These are phyloP conservation scores for Coniferiporia weirii DNA, from an alignment of 1,284 basidiomycete genomes.

Conservation along the genomic window DNA sequence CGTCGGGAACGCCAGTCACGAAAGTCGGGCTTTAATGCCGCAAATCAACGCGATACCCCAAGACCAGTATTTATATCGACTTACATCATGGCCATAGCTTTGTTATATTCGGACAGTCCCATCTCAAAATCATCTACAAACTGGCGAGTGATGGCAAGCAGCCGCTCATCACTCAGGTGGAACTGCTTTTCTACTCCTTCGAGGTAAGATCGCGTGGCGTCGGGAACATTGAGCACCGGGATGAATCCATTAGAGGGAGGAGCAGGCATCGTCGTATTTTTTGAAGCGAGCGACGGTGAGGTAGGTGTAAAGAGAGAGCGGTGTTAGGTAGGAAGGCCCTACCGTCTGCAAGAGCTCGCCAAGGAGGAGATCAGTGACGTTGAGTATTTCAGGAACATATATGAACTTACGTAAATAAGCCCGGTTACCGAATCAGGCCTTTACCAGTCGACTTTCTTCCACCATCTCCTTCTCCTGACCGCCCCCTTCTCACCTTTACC, in stretches of 20 bases:
- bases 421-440: neutral
- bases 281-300: neutral
- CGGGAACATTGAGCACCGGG: constrained; percentile 5
- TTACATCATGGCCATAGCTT: constrained; percentile 88
- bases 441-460: neutral
- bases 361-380: no score
- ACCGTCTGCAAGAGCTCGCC: no score
- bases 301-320: neutral
- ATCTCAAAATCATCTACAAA: constrained; percentile 75
- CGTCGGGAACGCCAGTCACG: constrained; percentile 86
- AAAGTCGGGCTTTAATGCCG: constrained; percentile 66
- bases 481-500: neutral
- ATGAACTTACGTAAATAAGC: neutral
- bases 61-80: constrained; percentile 23
- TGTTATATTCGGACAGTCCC: constrained; percentile 67
- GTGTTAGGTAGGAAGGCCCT: no score
- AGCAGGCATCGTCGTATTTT: constrained; percentile 1
- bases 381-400: no score
- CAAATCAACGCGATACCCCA: neutral
- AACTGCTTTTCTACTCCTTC: constrained; percentile 63
- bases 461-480: neutral
- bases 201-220: constrained; percentile 30
- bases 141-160: constrained; percentile 67
- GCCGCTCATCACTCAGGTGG: constrained; percentile 51
- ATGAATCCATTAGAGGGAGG: neutral